Percentiles rank a stretch among this genome's conserved stretches.
These are phyloP conservation scores for Claviceps capensis DNA, from an alignment of 2,329 filamentous ascomycete genomes.

Conservation along the genomic window DNA sequence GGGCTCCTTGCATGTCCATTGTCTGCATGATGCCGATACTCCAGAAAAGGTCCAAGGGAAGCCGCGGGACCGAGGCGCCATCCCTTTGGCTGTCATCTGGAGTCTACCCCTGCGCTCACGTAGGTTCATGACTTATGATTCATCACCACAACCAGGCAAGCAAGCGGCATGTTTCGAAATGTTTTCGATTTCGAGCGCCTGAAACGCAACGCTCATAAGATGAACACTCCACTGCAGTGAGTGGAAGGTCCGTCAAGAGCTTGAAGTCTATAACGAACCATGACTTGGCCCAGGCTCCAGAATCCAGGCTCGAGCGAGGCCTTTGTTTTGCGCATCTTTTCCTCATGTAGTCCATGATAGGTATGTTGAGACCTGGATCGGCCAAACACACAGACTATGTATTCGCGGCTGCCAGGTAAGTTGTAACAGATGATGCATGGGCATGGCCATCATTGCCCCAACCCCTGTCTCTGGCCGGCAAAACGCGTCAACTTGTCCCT, in stretches of 20 bases:
- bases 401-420: no score
- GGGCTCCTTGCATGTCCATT: not conserved
- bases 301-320: no score
- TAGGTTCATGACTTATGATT: not conserved
- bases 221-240: no score
- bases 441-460: not conserved
- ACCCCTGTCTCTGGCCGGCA: no score
- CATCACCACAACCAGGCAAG: not conserved
- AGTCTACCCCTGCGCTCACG: not conserved
- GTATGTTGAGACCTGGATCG: not conserved
- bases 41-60: not conserved
- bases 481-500: not conserved
- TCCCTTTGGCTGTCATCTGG: slow-evolving; percentile 1
- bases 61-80: not conserved
- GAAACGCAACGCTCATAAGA: not conserved
- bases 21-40: not conserved
- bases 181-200: not conserved
- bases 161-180: not conserved
- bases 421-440: not conserved
- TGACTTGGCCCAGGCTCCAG: not conserved
- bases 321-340: no score
- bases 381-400: not conserved
- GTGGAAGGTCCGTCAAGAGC: not conserved
- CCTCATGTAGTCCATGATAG: no score
- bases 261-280: not conserved